Evolutionary conservation across 495 filamentous ascomycete species (phyloP), one percentile per base, ranked within the genome.

Genomic region (Tuber calosporum): DNA sequence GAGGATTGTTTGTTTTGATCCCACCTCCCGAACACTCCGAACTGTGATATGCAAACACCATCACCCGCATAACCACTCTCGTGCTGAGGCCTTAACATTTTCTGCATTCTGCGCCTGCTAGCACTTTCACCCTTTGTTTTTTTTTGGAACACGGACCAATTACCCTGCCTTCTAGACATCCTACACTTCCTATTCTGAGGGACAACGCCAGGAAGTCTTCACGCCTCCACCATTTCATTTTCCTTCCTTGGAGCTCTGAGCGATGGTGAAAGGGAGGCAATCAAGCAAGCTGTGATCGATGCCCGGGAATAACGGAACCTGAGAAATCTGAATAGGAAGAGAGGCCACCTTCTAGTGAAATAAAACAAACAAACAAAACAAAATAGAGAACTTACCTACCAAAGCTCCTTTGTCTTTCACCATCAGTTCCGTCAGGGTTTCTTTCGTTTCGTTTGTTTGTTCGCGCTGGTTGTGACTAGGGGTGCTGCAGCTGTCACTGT

Each of bases 41-140:
- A 73, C 74, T 53, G 70, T 68, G 67, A 68, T 40, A 73, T 76
- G 74, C 72, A 36, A 66, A 15, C 40, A 36, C 45, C 45, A 73
- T 67, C 71, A 67, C 48, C 53, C 40, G 48, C 53, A 73, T 39
- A 68, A 39, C 38, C 4, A 70, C 20, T 38, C 66, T 37, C 26
- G 17, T 42, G n/a, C n/a, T n/a, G 2, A 62, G 68, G 62, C 73
- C 69, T 48, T 72, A 53, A 70, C 70, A 72, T 68, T 72, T 69
- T n/a, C 70, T 77, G 74, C 74, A 70, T 71, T 45, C 71, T 73
- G 69, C 69, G 68, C 70, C 58, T 69, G 30, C 70, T 68, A 45
- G 70, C 75, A 39, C 69, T 66, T 73, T 39, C 40, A 37, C n/a
- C n/a, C n/a, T n/a, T n/a, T n/a, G n/a, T 62, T 41, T 62, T 42